Evolutionary conservation across 768 basidiomycete genomes (phyloP).

Genomic region (Calocybe cyanea): DNA sequence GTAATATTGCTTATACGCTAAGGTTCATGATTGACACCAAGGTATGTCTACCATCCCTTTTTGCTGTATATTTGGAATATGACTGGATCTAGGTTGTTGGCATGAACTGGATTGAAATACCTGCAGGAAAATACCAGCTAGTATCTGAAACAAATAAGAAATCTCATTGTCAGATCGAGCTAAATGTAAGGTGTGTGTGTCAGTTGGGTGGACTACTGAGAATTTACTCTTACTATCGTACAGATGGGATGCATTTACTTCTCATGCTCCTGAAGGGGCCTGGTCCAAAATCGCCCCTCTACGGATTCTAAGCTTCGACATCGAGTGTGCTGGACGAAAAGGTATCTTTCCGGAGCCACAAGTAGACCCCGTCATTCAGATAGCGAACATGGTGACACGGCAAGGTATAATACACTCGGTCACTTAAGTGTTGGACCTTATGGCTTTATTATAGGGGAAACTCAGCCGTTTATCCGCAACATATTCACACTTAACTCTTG

Average conservation of each 20-base stretch:
- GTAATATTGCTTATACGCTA: conserved; percentile 86
- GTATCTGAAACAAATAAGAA: conserved; percentile 52
- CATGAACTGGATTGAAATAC: conserved; percentile 99
- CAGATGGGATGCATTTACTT: conserved; percentile 84
- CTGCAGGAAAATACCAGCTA: conserved; percentile 74
- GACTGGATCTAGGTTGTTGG: conserved; percentile 70
- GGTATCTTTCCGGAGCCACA: conserved; percentile 95
- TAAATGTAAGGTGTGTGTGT: conserved; percentile 61
- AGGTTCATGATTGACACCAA: conserved; percentile 99
- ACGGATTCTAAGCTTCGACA: conserved; percentile 95
- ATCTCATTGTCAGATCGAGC: conserved; percentile 88
- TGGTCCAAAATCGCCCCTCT: conserved; percentile 94
- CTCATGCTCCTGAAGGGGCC: conserved; percentile 85
- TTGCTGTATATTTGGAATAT: background rate
- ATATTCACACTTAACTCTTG: conserved; percentile 95
- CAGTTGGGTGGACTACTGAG: background rate
- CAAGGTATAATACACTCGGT: conserved; percentile 60
- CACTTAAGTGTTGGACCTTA: conserved; percentile 1
- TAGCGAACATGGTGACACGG: conserved; percentile 97
- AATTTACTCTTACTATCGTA: conserved; percentile 1
- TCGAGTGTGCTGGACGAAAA: conserved; percentile 97
- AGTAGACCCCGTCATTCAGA: conserved; percentile 94
- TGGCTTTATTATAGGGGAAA: conserved; percentile 57
- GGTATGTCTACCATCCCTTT: conserved; percentile 35
- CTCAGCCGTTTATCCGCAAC: conserved; percentile 92